Evolutionary conservation across 1,139 yeast species (phyloP), one percentile per base, ranked within the genome.

Genomic region (Yamadazyma taylorii): DNA sequence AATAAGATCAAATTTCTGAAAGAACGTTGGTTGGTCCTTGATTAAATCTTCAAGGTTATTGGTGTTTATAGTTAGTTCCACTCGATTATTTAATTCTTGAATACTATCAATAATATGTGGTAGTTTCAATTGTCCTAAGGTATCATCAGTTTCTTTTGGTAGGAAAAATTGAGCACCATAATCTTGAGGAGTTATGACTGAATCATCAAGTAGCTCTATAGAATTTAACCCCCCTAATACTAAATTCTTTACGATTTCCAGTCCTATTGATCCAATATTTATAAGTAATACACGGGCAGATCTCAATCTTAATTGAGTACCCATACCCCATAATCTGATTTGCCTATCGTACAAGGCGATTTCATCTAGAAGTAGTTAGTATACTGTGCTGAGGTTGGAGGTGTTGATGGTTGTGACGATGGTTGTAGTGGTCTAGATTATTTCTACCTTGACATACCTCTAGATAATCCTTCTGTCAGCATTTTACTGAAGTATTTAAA

Each of bases 281-380:
- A 88, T 66, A 27, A 89, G 56, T 37, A 92, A 66, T 7, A 90
- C 71, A 37, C 75, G 76, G 12, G 97, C 84, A 19, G 82, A 77
- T 32, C 95, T 73, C 66, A 92, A 77, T 35, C 89, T 68, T 35
- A 79, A 73, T 60, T 92, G 99, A 12, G 97, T 95, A 21, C 86
- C 94, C 63, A 92, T 73, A 10, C 98, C 98, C 99, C 99, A 92
- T 26, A 92, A 72, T 47, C 99, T 67, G 50, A 92, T 90, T 60
- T 92, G 99, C 42, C 99, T 77, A 61, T 92, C 99, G 58, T 92
- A 92, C 21, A 90, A 69, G 2, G 95, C 96, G 39, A 90, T 81
- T 59, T 90, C 97, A 53, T 89, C 97, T 64, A 24, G 2, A 15
- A n/a, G 13, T 6, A 10, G 26, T 5, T 29, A 32, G 34, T 22